These are phyloP conservation scores for Nothophaeocryptopus gaeumannii DNA, from an alignment of 2,329 filamentous ascomycete species.

Conservation along the genomic window DNA sequence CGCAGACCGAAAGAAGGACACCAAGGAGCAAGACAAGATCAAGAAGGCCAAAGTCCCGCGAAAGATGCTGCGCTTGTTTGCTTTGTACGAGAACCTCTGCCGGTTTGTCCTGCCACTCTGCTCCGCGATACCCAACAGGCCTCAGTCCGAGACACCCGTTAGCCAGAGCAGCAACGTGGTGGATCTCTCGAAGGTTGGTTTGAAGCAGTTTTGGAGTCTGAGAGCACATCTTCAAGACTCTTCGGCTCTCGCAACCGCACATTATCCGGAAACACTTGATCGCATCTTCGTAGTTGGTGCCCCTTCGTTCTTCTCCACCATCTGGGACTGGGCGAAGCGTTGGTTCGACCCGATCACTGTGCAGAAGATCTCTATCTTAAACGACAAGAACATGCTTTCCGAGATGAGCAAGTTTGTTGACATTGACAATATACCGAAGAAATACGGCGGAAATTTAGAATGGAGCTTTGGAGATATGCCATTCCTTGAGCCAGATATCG, in stretches of 20 bases:
- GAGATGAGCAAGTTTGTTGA: slow-evolving; percentile 82
- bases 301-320: slow-evolving; percentile 84
- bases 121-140: slow-evolving; percentile 69
- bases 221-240: slow-evolving; percentile 93
- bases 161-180: slow-evolving; percentile 93
- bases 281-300: slow-evolving; percentile 86
- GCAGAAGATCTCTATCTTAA: slow-evolving; percentile 92
- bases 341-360: slow-evolving; percentile 90
- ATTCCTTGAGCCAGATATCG: slow-evolving; percentile 60
- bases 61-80: slow-evolving; percentile 81
- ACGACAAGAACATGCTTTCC: slow-evolving; percentile 66
- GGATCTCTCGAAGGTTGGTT: slow-evolving; percentile 79
- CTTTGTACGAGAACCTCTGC: slow-evolving; percentile 88
- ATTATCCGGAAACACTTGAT: slow-evolving; percentile 93
- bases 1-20: slow-evolving; percentile 52
- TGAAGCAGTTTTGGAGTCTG: slow-evolving; percentile 95
- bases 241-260: slow-evolving; percentile 80
- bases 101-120: slow-evolving; percentile 83
- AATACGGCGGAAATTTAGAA: slow-evolving; percentile 83
- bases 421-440: slow-evolving; percentile 75
- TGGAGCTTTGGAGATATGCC: slow-evolving; percentile 76
- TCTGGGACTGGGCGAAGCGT: slow-evolving; percentile 92
- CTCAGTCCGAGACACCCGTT: slow-evolving; percentile 76
- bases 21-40: slow-evolving; percentile 20
- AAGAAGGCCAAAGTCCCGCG: slow-evolving; percentile 64